A percentile compares a stretch with the other conserved stretches of the same genome.
Evolutionary conservation across 2,329 filamentous ascomycete species (phyloP).

Genomic region (Cercospora sojina): DNA sequence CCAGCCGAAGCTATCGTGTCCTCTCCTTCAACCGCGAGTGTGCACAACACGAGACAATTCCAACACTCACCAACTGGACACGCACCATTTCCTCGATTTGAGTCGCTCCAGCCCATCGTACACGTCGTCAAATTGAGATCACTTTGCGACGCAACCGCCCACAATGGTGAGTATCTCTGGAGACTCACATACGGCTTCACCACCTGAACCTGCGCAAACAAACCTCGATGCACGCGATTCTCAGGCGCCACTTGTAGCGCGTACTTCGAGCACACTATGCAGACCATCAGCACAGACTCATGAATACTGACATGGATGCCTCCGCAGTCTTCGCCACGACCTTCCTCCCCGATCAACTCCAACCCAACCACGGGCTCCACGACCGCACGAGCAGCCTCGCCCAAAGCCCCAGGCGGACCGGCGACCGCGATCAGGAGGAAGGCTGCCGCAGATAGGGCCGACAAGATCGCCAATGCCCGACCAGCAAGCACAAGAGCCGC

Average conservation of each 20-base stretch:
- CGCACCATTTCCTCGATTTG: not conserved
- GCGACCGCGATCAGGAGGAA: constrained; percentile 93
- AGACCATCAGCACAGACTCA: not conserved
- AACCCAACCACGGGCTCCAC: constrained; percentile 65
- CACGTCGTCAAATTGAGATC: not conserved
- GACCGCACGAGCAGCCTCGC: constrained; percentile 77
- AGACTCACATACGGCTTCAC: not conserved
- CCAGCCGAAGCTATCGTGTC: constrained; percentile 2
- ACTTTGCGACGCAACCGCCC: not conserved
- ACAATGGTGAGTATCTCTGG: not conserved
- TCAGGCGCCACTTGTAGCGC: not conserved
- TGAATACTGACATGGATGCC: not conserved
- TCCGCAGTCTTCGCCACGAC: constrained; percentile 38
- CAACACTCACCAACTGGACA: not conserved
- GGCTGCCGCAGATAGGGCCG: constrained; percentile 94
- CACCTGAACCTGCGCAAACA: not conserved
- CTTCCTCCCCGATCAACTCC: constrained; percentile 44
- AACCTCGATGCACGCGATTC: not conserved
- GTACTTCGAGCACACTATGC: not conserved
- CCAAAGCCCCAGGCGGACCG: constrained; percentile 86
- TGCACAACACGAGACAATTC: not conserved
- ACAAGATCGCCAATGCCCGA: constrained; percentile 90
- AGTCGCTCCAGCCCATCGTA: not conserved
- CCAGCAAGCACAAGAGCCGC: constrained; percentile 90
- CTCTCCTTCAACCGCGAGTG: not conserved